Evolutionary conservation across 176 grass and related monocot genomes (phyloP), one percentile per base, ranked within the genome.

Genomic region (Phragmites australis): DNA sequence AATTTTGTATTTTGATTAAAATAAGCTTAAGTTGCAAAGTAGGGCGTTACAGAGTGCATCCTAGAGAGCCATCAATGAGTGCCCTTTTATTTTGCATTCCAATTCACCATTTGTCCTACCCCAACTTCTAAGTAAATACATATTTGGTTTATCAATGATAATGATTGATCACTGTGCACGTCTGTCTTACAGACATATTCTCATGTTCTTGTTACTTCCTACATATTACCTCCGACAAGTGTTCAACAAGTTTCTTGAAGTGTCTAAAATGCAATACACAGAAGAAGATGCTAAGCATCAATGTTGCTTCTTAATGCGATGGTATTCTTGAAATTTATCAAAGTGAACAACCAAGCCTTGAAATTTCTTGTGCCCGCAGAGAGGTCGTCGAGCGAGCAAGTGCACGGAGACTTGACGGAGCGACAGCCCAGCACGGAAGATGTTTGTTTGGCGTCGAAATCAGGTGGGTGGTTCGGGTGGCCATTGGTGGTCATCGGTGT

Each of bases 141-240:
- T 11, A 26, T 46, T 27, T 37, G 2, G 34, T 37, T 37, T 37
- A 2, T 37, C 34, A 17, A 17, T 18, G 22, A 65, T 81, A 72
- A 16, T 82, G 21, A 15, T 25, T 18, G 44, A 39, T 82, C 8
- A 72, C 4, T 61, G 1, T 76, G 50, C 9, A 26, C 16, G 0
- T 34, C 15, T 75, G 45, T 48, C 1, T 86, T 85, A 44, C 85
- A 93, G 93, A 85, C 82, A 11, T 89, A 83, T 9, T 71, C 88
- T 55, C 80, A 93, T 77, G 16, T 93, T 51, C 60, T 87, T 40
- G 83, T 90, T 78, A 87, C 87, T 74, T 77, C 83, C 37, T 46
- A 82, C 4, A 15, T 42, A 15, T 72, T 31, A 65, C 39, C 30
- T 68, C 3, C 8, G 4, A 68, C 1, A 48, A 1, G 32, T 64